Percentiles rank a stretch among this genome's conserved stretches.
Evolutionary conservation across 2,329 filamentous ascomycete species (phyloP).

Genomic region (Fusarium albidum): DNA sequence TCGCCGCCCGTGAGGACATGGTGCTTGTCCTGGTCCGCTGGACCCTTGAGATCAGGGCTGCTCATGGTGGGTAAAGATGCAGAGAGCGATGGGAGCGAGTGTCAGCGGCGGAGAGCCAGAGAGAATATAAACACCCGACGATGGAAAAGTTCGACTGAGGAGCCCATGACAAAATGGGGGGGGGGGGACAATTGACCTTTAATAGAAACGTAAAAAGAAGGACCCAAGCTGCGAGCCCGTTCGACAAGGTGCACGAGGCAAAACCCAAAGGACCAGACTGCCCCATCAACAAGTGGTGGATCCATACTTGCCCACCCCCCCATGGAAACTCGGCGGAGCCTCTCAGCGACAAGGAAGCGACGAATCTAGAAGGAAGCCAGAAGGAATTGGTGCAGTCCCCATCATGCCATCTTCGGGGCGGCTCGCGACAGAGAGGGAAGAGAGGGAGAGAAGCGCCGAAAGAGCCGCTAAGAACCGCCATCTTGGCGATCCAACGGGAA

Average conservation of each 20-base stretch:
- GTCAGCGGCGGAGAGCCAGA: background rate
- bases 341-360: background rate
- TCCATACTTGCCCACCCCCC: background rate
- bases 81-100: background rate
- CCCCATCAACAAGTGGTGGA: conserved; percentile 5
- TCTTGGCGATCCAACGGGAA: conserved; percentile 8
- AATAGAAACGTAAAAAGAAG: conserved; percentile 17
- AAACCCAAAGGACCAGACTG: conserved; percentile 18
- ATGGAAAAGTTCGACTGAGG: conserved; percentile 6
- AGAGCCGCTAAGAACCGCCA: conserved; percentile 10
- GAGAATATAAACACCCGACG: background rate
- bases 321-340: conserved; percentile 2
- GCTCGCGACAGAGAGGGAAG: conserved; percentile 7
- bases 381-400: conserved; percentile 24
- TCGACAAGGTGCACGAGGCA: conserved; percentile 13
- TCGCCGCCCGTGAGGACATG: conserved; percentile 20
- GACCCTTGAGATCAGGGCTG: conserved; percentile 26
- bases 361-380: conserved; percentile 37
- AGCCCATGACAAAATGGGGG: conserved; percentile 1
- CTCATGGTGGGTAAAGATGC: conserved; percentile 28
- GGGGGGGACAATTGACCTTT: conserved; percentile 18
- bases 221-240: background rate
- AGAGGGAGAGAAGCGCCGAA: conserved; percentile 23
- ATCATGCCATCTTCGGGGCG: conserved; percentile 28
- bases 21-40: conserved; percentile 19